These are phyloP conservation scores for Tremella fuciformis DNA, from an alignment of 768 basidiomycete genomes.

Conservation along the genomic window DNA sequence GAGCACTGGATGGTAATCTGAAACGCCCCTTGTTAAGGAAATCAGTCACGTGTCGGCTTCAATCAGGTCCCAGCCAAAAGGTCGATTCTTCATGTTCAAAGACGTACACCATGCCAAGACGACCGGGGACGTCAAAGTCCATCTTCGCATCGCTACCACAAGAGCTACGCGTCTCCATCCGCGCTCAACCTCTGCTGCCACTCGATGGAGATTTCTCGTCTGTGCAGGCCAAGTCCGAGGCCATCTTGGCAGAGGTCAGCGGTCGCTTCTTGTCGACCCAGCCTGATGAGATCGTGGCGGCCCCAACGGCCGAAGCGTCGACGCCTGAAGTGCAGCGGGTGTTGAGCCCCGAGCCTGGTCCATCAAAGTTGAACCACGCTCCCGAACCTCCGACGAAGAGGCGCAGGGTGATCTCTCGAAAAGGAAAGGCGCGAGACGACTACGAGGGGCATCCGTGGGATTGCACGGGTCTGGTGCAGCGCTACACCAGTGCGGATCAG, in stretches of 20 bases:
- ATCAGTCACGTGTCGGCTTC: slow-evolving; percentile 6
- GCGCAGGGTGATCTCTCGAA: background rate
- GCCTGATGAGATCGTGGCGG: background rate
- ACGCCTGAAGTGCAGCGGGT: background rate
- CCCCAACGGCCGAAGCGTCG: background rate
- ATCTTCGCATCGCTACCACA: slow-evolving; percentile 40
- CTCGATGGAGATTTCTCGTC: background rate
- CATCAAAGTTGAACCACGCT: background rate
- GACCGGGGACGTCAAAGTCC: background rate
- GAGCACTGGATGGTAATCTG: background rate
- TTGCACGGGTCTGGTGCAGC: slow-evolving; percentile 69
- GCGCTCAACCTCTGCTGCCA: slow-evolving; percentile 19
- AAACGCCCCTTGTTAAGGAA: slow-evolving; percentile 1
- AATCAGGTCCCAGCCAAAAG: background rate
- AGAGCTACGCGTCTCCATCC: slow-evolving; percentile 34
- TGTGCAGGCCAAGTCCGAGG: slow-evolving; percentile 12
- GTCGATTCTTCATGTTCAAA: background rate
- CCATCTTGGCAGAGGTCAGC: slow-evolving; percentile 6
- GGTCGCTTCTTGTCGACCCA: slow-evolving; percentile 18
- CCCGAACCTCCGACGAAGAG: slow-evolving; percentile 12
- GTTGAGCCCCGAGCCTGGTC: background rate
- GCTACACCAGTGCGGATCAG: slow-evolving; percentile 63
- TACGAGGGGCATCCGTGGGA: slow-evolving; percentile 55
- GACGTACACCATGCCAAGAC: background rate
- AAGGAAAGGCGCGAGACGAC: slow-evolving; percentile 12